phyloP scores from a whole-genome alignment of 805 yeast species.

The Cyberlindnera galapagoensis region DNA sequence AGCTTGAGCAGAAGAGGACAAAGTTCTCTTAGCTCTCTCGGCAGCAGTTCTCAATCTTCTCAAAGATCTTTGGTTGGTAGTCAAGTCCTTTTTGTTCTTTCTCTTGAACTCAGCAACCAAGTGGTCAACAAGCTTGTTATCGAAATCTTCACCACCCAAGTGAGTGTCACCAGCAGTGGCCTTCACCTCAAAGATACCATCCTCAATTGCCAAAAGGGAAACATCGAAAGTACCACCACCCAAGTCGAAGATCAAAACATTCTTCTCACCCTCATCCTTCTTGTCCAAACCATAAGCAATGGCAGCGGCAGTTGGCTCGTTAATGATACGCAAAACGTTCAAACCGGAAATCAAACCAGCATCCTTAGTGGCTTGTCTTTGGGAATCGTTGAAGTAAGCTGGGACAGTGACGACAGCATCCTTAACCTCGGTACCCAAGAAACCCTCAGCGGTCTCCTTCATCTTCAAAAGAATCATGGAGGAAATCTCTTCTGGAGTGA shows the following conservation, averaged over 20 bases:
- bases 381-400: slow-evolving; percentile 76
- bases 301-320: slow-evolving; percentile 94
- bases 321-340: slow-evolving; percentile 69
- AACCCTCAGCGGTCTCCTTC: slow-evolving; percentile 78
- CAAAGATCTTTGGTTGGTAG: slow-evolving; percentile 88
- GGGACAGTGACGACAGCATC: slow-evolving; percentile 76
- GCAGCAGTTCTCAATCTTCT: slow-evolving; percentile 98
- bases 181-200: slow-evolving; percentile 95
- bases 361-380: slow-evolving; percentile 78
- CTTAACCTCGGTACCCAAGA: slow-evolving; percentile 63
- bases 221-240: slow-evolving; percentile 99
- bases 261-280: slow-evolving; percentile 72
- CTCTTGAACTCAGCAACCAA: slow-evolving; percentile 92
- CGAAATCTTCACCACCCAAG: slow-evolving; percentile 99
- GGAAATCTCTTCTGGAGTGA: slow-evolving; percentile 71
- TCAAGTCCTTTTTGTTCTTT: slow-evolving; percentile 89
- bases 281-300: slow-evolving; percentile 98
- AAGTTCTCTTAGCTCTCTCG: slow-evolving; percentile 98
- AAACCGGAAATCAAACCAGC: slow-evolving; percentile 78
- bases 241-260: slow-evolving; percentile 88
- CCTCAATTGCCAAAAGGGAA: slow-evolving; percentile 85
- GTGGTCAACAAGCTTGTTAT: slow-evolving; percentile 89
- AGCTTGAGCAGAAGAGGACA: slow-evolving; percentile 94
- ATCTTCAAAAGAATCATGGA: slow-evolving; percentile 75
- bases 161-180: slow-evolving; percentile 99